A percentile compares a stretch with the other conserved stretches of the same genome.
These are phyloP conservation scores for Cucumis cinereus DNA, from an alignment of 306 rosid species.

Conservation along the genomic window DNA sequence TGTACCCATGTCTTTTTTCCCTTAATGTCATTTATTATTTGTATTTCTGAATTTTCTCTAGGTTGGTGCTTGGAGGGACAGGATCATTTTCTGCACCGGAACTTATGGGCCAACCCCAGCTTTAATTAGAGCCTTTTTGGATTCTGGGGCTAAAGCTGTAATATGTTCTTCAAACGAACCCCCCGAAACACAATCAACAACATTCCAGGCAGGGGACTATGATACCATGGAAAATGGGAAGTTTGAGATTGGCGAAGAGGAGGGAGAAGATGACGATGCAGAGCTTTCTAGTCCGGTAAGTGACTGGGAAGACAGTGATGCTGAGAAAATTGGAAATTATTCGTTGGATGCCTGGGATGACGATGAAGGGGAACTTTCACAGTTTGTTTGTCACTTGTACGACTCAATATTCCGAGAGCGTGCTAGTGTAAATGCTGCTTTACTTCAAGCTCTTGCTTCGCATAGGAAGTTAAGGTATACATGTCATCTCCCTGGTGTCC, in stretches of 20 bases:
- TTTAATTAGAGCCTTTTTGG: conserved; percentile 69
- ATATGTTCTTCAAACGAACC: conserved; percentile 73
- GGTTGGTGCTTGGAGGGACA: conserved; percentile 99
- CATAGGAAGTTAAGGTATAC: conserved; percentile 70
- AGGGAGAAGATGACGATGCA: conserved; percentile 59
- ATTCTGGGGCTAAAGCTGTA: conserved; percentile 86
- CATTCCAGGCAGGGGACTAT: conserved; percentile 35
- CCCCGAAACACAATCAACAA: conserved; percentile 42
- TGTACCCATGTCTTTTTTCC: conserved; percentile 8
- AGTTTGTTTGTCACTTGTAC: conserved; percentile 63
- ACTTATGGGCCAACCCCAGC: conserved; percentile 62
- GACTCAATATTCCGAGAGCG: conserved; percentile 78
- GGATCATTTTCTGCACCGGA: conserved; percentile 84
- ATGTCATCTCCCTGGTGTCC: conserved; percentile 64
- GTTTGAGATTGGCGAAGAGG: conserved; percentile 92
- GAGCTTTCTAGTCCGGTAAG: conserved; percentile 64
- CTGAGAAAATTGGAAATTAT: conserved; percentile 41
- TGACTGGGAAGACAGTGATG: conserved; percentile 95
- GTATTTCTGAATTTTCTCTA: conserved; percentile 21
- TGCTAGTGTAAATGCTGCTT: conserved; percentile 48
- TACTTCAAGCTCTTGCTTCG: conserved; percentile 70
- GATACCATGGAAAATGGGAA: conserved; percentile 54
- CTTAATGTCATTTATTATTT: background rate
- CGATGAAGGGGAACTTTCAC: conserved; percentile 74
- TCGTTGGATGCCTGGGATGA: conserved; percentile 41